phyloP scores from a whole-genome alignment of 2,329 filamentous ascomycete species.

The Hypoxylon sp. region DNA sequence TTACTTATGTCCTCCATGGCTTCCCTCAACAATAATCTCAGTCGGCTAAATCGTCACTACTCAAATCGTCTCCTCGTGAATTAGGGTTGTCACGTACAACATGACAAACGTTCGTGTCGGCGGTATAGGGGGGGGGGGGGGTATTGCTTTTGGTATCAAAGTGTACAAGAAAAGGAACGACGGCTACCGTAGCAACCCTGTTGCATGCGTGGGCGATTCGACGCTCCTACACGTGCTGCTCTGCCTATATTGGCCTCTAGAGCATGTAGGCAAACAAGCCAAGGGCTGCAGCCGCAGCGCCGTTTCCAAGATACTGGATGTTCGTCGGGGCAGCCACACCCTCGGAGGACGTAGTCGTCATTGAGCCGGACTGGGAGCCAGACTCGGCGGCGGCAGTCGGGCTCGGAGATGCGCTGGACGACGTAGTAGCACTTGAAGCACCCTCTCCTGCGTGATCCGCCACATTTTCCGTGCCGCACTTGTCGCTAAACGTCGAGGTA shows the following conservation, averaged over 20 bases:
- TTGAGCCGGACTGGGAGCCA: conserved; percentile 25
- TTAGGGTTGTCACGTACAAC: conserved; percentile 38
- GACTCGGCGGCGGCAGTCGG: conserved; percentile 39
- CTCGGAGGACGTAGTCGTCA: conserved; percentile 37
- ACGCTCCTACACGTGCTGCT: conserved; percentile 9
- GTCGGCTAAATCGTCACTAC: conserved; percentile 36
- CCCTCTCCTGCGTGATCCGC: conserved; percentile 46
- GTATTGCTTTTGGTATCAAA: conserved; percentile 27
- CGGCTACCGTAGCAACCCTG: conserved; percentile 18
- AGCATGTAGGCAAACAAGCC: conserved; percentile 62
- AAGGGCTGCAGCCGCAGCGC: conserved; percentile 58
- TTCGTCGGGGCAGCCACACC: conserved; percentile 39
- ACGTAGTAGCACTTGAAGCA: conserved; percentile 40
- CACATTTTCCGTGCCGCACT: conserved; percentile 57
- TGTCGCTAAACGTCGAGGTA: conserved; percentile 54
- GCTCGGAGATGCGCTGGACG: conserved; percentile 41
- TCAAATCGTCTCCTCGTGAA: conserved; percentile 42
- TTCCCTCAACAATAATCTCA: conserved; percentile 29
- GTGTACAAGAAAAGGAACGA: conserved; percentile 35
- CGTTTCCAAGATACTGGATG: conserved; percentile 51
- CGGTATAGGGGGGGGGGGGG: conserved; percentile 18
- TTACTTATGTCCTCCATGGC: conserved; percentile 21
- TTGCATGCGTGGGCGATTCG: neutral
- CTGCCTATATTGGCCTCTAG: conserved; percentile 44
- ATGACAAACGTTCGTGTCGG: conserved; percentile 27